Evolutionary conservation across 495 filamentous ascomycete species (phyloP), one percentile per base, ranked within the genome.

Genomic region (Poronia punctata): DNA sequence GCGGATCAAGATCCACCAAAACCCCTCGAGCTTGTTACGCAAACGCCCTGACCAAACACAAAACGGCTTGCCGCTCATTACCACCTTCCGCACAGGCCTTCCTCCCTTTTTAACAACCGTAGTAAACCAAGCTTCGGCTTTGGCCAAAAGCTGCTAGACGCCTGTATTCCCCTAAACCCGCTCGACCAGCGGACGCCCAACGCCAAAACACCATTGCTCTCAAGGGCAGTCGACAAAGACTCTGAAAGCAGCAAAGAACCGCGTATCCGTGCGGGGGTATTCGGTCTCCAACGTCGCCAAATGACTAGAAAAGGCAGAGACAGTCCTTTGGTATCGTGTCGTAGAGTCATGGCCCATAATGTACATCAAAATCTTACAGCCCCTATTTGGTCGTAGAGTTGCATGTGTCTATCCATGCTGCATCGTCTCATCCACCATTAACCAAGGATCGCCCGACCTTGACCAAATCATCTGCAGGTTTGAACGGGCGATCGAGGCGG

Each of bases 291-390:
- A 18, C 8, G 3, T 17, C 17, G 33, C 19, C 19, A 34, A 40
- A 30, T 47, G 48, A 40, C 4, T 31, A 41, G 17, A 23, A 23
- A 35, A 23, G 29, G 31, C 21, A 32, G 31, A 36, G 21, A 21
- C 35, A 30, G 22, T 38, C 20, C 19, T 40, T 23, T 43, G 50
- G 50, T 47, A 48, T 50, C 45, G 43, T 50, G 34, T 51, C 54
- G 30, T 52, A 30, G 35, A 45, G 38, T 52, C 51, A 45, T 57
- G 38, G 54, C 49, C 45, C 45, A 25, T 52, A 52, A 49, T 49
- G 48, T 57, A 54, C 51, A 54, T 47, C 40, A 43, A 22, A 38
- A 51, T 37, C 35, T 9, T 26, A 36, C 23, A 17, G 34, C 11
- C 30, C 7, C 24, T 11, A 8, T 36, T 25, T 31, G 33, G 12